These are phyloP conservation scores for Xylariales sp. DNA, from an alignment of 2,329 filamentous ascomycete genomes.

Conservation along the genomic window DNA sequence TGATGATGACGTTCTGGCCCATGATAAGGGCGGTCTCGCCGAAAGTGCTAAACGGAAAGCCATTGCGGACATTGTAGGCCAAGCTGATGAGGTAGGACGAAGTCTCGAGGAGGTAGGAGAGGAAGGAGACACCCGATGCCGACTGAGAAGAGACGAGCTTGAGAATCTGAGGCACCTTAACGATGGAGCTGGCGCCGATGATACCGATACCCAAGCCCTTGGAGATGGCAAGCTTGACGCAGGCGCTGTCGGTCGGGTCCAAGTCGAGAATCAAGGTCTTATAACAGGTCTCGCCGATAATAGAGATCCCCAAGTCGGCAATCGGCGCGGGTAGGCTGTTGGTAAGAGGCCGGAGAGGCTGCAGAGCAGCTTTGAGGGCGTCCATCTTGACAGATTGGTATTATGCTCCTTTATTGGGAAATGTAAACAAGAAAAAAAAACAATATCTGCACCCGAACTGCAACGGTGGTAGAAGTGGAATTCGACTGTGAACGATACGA, in stretches of 20 bases:
- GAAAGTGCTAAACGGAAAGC: conserved; percentile 93
- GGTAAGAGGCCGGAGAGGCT: conserved; percentile 63
- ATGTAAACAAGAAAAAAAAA: not conserved
- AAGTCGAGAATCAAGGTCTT: conserved; percentile 79
- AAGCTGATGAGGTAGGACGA: conserved; percentile 81
- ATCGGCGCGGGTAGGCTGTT: conserved; percentile 70
- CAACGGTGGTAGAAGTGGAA: too few relatives aligned
- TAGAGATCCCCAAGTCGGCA: conserved; percentile 67
- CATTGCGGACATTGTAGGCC: conserved; percentile 86
- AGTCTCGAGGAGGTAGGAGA: conserved; percentile 91
- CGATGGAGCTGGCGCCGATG: conserved; percentile 81
- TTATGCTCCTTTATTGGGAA: not conserved
- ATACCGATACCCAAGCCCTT: conserved; percentile 94
- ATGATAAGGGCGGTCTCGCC: conserved; percentile 92
- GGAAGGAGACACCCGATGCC: conserved; percentile 78
- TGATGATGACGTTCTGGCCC: conserved; percentile 87
- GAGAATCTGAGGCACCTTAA: conserved; percentile 95
- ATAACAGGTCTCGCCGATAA: conserved; percentile 85
- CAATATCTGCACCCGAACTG: not conserved
- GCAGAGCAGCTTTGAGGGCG: conserved; percentile 54
- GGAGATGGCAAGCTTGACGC: conserved; percentile 84
- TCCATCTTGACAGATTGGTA: conserved; percentile 45
- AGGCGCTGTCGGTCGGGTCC: conserved; percentile 70
- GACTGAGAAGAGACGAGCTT: conserved; percentile 83
- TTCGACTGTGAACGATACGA: too few relatives aligned